Percentiles rank a stretch among this genome's conserved stretches.
phyloP scores from a whole-genome alignment of 148 eudicot genomes.

The Linanthus parryae region DNA sequence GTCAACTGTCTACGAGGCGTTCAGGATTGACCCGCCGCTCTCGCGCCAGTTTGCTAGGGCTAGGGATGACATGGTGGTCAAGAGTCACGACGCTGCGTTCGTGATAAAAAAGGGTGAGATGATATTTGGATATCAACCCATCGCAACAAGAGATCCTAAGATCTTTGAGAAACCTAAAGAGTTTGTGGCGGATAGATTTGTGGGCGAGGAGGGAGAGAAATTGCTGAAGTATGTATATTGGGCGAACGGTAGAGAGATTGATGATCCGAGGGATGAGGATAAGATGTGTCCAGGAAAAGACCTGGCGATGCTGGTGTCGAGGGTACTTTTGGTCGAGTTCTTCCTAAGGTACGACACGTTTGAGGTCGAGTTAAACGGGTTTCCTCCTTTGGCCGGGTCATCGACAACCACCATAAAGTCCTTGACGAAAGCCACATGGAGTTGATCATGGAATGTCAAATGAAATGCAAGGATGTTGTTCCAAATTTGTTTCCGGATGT shows the following conservation, averaged over 20 bases:
- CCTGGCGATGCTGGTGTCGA: conserved; percentile 38
- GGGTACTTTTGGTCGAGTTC: conserved; percentile 47
- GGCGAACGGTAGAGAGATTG: conserved; percentile 59
- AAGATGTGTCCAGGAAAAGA: conserved; percentile 66
- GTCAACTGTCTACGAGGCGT: not conserved
- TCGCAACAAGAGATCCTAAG: conserved; percentile 32
- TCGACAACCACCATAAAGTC: conserved; percentile 28
- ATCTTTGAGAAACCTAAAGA: conserved; percentile 30
- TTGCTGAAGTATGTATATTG: conserved; percentile 42
- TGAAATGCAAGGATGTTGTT: no score
- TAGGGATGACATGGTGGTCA: not conserved
- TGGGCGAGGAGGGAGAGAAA: conserved; percentile 50
- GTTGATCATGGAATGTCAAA: no score
- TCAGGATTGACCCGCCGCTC: not conserved
- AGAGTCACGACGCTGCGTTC: not conserved
- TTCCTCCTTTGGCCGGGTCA: conserved; percentile 15
- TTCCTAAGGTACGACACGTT: conserved; percentile 52
- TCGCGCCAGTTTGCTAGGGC: not conserved
- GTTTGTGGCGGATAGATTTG: conserved; percentile 36
- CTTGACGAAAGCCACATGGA: conserved; percentile 26
- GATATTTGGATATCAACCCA: not conserved
- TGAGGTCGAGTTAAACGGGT: conserved; percentile 17
- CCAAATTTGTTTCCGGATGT: no score
- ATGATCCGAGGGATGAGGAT: conserved; percentile 38
- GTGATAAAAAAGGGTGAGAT: not conserved